Evolutionary conservation across 2,329 filamentous ascomycete genomes (phyloP).

Genomic region (Leptographium lundbergii): DNA sequence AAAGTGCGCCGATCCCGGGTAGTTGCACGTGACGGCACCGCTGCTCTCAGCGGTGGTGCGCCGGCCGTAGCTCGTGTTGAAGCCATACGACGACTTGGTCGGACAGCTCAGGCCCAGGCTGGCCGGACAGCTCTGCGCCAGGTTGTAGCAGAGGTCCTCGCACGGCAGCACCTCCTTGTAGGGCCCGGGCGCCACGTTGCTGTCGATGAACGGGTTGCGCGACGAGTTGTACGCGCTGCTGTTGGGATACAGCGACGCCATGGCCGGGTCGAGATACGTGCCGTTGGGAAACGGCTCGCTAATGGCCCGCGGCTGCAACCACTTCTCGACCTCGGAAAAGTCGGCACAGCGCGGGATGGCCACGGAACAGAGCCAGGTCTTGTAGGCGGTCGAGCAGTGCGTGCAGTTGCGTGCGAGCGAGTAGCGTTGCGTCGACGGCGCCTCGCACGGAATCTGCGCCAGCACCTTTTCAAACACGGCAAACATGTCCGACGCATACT

Average conservation of each 20-base stretch:
- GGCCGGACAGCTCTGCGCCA: constrained; percentile 77
- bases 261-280: constrained; percentile 26
- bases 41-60: constrained; percentile 12
- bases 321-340: constrained; percentile 40
- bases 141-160: constrained; percentile 71
- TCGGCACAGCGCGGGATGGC: constrained; percentile 88
- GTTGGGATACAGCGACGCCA: constrained; percentile 15
- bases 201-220: constrained; percentile 62
- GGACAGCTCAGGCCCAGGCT: constrained; percentile 68
- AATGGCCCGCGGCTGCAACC: constrained; percentile 59
- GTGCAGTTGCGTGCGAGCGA: constrained; percentile 66
- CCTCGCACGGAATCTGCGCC: constrained; percentile 75
- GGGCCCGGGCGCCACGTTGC: constrained; percentile 61
- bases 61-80: constrained; percentile 32
- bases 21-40: constrained; percentile 40
- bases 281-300: constrained; percentile 56
- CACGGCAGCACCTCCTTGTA: constrained; percentile 92
- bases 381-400: constrained; percentile 73
- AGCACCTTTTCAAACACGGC: constrained; percentile 70
- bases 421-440: constrained; percentile 59
- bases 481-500: constrained; percentile 57
- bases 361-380: constrained; percentile 88
- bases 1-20: constrained; percentile 44
- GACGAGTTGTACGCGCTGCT: constrained; percentile 38
- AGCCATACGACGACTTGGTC: constrained; percentile 23